Evolutionary conservation across 768 basidiomycete species (phyloP), one percentile per base, ranked within the genome.

Genomic region (Naganishia vaughanmartiniae): DNA sequence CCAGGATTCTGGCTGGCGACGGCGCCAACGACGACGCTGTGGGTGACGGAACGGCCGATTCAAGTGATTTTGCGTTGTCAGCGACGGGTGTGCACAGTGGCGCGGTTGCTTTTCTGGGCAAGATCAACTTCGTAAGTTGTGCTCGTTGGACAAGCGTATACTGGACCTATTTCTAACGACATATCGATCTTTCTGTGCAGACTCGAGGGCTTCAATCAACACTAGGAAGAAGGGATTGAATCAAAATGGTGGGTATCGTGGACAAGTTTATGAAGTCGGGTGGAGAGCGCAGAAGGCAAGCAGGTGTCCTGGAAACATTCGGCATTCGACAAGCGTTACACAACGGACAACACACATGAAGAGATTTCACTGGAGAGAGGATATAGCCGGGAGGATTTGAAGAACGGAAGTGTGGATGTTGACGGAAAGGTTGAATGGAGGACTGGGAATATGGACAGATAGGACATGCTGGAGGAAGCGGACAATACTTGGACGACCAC

Each of bases 191-290:
- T 46, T 63, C 48, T 63, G 36, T n/a, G n/a, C 28, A 63, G 60
- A 63, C 60, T 34, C 34, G 39, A 34, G 60, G 60, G 60, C 60
- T 63, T 63, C 60, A 63, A 63, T 63, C 60, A 63, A 63, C 60
- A 63, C 36, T 42, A 63, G 60, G 60, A 63, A 63, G 60, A 63
- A 63, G 60, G 60, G 60, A 63, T 63, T 63, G 60, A 42, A 63
- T 45, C 36, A 63, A 63, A 63, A 63, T 63, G 60, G 60, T 63
- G 60, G 60, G 60, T 63, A 26, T 63, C 15, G 39, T 17, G 39
- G 36, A 45, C 26, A 42, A 17, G 2, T 4, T 30, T 4, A 17
- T 36, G 60, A 19, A 39, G 42, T n/a, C n/a, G 4, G 17, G 39
- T 2, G 26, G 42, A 33, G 21, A 7, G 57, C 15, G n/a, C 31